Evolutionary conservation across 1,139 yeast species (phyloP).

Genomic region (Blastobotrys arbuscula): DNA sequence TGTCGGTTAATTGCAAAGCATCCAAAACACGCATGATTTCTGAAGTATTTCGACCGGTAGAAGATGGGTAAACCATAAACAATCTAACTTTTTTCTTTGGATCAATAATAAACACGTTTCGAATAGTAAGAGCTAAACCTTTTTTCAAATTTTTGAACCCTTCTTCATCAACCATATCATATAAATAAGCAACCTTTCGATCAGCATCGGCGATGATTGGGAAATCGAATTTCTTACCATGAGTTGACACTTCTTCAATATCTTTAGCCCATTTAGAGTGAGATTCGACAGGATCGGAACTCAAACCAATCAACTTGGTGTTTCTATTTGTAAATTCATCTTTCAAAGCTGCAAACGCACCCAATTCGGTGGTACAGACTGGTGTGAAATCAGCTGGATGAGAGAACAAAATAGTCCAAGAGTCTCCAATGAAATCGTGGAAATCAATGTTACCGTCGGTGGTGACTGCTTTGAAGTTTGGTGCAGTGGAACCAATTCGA

Average conservation of each 20-base stretch:
- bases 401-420: constrained; percentile 81
- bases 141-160: constrained; percentile 76
- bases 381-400: constrained; percentile 96
- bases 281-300: constrained; percentile 71
- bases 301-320: constrained; percentile 78
- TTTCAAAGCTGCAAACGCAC: constrained; percentile 81
- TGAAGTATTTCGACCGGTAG: constrained; percentile 84
- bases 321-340: constrained; percentile 77
- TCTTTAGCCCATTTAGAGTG: constrained; percentile 83
- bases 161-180: constrained; percentile 88
- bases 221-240: constrained; percentile 64
- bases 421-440: constrained; percentile 74
- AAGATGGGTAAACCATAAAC: constrained; percentile 80
- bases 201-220: constrained; percentile 84
- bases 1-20: constrained; percentile 76
- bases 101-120: constrained; percentile 85
- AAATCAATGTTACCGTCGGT: constrained; percentile 73
- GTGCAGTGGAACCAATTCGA: constrained; percentile 63
- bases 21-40: constrained; percentile 85
- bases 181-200: constrained; percentile 73
- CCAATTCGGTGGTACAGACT: constrained; percentile 90
- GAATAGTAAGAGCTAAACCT: constrained; percentile 62
- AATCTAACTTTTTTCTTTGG: constrained; percentile 81
- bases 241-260: constrained; percentile 67
- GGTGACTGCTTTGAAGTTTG: constrained; percentile 75